These are phyloP conservation scores for Alternaria sp. DNA, from an alignment of 2,329 filamentous ascomycete genomes.

Conservation along the genomic window DNA sequence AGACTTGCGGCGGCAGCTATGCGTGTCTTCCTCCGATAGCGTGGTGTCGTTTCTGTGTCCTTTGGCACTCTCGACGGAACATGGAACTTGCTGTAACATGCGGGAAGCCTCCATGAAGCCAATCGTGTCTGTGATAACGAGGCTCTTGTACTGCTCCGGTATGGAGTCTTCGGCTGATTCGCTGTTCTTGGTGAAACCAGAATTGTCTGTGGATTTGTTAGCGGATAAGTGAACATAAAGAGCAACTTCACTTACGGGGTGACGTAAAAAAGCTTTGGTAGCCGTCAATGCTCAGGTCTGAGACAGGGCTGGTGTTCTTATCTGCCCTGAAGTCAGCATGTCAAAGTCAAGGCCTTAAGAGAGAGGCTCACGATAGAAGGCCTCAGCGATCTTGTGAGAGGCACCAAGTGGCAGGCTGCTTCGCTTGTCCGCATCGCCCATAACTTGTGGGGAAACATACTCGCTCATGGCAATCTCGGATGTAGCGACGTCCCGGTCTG, in stretches of 20 bases:
- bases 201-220: background rate
- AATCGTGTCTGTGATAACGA: background rate
- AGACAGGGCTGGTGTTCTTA: background rate
- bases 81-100: background rate
- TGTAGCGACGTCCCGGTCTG: background rate
- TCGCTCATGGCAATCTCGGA: background rate
- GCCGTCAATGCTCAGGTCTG: background rate
- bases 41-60: background rate
- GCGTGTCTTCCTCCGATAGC: background rate
- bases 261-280: too few species aligned
- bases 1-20: background rate
- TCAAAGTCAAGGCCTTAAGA: rapidly evolving
- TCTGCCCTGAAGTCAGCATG: background rate
- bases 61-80: background rate
- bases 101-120: background rate
- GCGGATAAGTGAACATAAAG: too few species aligned
- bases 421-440: background rate
- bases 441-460: too few species aligned
- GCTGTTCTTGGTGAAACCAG: background rate
- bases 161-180: background rate
- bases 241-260: background rate
- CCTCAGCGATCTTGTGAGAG: background rate
- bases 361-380: background rate
- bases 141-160: background rate
- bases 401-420: background rate